phyloP scores from a whole-genome alignment of 768 basidiomycete genomes.

The Phanerochaete carnosa region DNA sequence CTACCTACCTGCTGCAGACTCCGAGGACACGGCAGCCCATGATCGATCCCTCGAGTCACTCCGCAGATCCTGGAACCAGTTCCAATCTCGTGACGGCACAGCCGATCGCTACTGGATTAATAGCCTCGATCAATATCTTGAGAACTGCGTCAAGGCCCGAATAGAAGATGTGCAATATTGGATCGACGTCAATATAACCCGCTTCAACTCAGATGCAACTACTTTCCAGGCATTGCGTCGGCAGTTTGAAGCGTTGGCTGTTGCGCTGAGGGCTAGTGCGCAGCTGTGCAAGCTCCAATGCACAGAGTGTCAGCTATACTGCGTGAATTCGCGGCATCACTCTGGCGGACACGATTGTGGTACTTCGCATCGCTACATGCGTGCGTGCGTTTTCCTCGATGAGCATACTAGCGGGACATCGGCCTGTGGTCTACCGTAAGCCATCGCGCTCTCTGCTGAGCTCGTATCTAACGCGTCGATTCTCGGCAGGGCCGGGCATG shows the following conservation, averaged over 20 bases:
- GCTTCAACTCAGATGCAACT: constrained; percentile 44
- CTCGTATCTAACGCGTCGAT: neutral
- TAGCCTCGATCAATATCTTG: constrained; percentile 36
- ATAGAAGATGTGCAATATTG: constrained; percentile 47
- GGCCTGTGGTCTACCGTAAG: constrained; percentile 47
- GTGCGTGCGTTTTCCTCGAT: constrained; percentile 40
- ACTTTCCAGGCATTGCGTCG: constrained; percentile 44
- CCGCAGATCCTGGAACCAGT: constrained; percentile 27
- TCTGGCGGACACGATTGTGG: constrained; percentile 45
- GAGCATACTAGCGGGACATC: constrained; percentile 29
- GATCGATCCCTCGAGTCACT: constrained; percentile 9
- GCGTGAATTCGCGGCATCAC: constrained; percentile 45
- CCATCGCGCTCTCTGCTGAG: constrained; percentile 6
- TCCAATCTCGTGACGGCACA: constrained; percentile 30
- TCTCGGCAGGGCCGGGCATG: constrained; percentile 58
- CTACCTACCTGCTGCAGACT: constrained; percentile 22
- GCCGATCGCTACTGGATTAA: constrained; percentile 42
- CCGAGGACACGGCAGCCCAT: constrained; percentile 8
- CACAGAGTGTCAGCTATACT: constrained; percentile 43
- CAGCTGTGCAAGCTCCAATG: constrained; percentile 52
- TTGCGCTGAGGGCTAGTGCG: constrained; percentile 43
- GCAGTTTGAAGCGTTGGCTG: constrained; percentile 36
- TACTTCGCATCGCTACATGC: constrained; percentile 45
- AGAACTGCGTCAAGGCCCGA: constrained; percentile 37
- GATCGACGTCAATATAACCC: constrained; percentile 45